These are phyloP conservation scores for Tolypocladium capitatum DNA, from an alignment of 2,329 filamentous ascomycete species.

Conservation along the genomic window DNA sequence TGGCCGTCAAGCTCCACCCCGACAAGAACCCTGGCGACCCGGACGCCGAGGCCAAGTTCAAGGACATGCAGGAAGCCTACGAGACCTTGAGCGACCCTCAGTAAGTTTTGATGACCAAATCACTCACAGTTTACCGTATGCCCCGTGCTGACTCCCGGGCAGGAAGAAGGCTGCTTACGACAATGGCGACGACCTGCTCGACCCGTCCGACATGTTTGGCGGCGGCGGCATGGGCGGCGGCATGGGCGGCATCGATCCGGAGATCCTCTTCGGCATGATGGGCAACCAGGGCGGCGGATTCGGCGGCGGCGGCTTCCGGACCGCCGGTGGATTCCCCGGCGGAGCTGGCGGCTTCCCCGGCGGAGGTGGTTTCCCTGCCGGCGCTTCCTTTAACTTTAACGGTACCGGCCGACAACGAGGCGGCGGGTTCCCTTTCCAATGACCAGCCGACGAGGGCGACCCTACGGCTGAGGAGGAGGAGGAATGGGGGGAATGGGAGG, in stretches of 20 bases:
- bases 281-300: constrained; percentile 42
- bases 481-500: constrained; percentile 13
- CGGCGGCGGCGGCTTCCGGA: constrained; percentile 28
- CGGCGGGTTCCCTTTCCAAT: constrained; percentile 31
- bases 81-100: constrained; percentile 89
- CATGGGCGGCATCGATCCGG: constrained; percentile 59
- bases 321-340: constrained; percentile 35
- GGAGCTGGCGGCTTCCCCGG: constrained; percentile 35
- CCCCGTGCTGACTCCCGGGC: constrained; percentile 19
- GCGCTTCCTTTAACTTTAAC: constrained; percentile 41
- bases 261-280: constrained; percentile 78
- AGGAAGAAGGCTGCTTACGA: constrained; percentile 86
- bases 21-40: constrained; percentile 92
- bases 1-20: constrained; percentile 87
- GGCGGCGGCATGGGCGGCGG: constrained; percentile 53
- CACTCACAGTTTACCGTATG: not conserved
- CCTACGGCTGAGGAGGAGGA: constrained; percentile 21
- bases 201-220: constrained; percentile 75
- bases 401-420: constrained; percentile 21
- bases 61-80: constrained; percentile 95
- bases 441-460: constrained; percentile 30
- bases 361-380: constrained; percentile 19
- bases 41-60: constrained; percentile 80
- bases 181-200: constrained; percentile 80
- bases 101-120: constrained; percentile 37